phyloP scores from a whole-genome alignment of 2,329 filamentous ascomycete species.

The Chaetomium globosum region DNA sequence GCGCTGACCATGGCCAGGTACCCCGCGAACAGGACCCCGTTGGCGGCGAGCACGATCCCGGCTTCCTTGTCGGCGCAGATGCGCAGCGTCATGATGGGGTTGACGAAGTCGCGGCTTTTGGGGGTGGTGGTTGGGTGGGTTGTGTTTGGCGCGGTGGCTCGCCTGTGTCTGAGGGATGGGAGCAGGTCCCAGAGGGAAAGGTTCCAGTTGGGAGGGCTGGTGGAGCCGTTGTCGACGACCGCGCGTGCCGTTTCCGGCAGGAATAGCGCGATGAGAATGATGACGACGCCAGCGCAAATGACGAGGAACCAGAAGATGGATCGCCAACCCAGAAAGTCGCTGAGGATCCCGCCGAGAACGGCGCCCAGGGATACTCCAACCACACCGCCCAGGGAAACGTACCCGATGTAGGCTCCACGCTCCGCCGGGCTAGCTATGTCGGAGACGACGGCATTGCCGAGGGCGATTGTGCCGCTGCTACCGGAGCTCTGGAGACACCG shows the following conservation, averaged over 20 bases:
- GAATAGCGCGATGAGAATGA: constrained; percentile 46
- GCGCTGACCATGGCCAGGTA: constrained; percentile 54
- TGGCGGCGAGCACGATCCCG: constrained; percentile 50
- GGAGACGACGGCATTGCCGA: constrained; percentile 61
- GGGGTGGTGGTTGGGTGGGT: too few species aligned
- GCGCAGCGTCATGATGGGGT: constrained; percentile 81
- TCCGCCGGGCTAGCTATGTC: constrained; percentile 66
- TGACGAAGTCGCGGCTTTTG: constrained; percentile 42
- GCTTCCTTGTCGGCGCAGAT: constrained; percentile 77
- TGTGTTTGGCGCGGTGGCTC: background rate
- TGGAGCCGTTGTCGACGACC: constrained; percentile 49
- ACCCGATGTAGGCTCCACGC: constrained; percentile 61
- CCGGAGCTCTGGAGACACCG: constrained; percentile 62
- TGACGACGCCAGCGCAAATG: constrained; percentile 43
- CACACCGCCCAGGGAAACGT: constrained; percentile 53
- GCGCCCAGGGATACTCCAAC: constrained; percentile 48
- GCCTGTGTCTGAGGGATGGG: constrained; percentile 7
- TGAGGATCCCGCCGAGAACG: constrained; percentile 54
- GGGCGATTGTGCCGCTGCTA: constrained; percentile 61
- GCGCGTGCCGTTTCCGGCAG: constrained; percentile 51
- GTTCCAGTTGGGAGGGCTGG: constrained; percentile 13
- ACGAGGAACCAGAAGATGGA: constrained; percentile 57
- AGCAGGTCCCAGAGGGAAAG: constrained; percentile 19
- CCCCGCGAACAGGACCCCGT: constrained; percentile 52
- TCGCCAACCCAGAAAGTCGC: constrained; percentile 53